A percentile compares a stretch with the other conserved stretches of the same genome.
These are phyloP conservation scores for Trypanosoma boissoni DNA, from an alignment of 208 protist genomes.

Conservation along the genomic window DNA sequence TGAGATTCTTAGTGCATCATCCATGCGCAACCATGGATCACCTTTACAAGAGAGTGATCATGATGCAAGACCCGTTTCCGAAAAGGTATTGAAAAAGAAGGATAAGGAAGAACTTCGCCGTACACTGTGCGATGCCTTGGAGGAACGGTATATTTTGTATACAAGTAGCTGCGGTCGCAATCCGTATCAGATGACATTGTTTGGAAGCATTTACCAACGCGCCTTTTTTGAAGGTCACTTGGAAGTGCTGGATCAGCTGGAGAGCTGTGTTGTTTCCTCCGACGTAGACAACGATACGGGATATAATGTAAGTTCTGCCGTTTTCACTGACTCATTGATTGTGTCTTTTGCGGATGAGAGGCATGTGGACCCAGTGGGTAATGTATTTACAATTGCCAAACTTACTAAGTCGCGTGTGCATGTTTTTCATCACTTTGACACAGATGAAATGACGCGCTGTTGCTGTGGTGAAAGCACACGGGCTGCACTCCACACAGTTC, in stretches of 20 bases:
- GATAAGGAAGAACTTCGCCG: slow-evolving; percentile 28
- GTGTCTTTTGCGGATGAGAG: too few relatives aligned
- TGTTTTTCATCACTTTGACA: slow-evolving; percentile 79
- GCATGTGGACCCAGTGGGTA: not conserved
- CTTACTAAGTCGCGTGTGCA: slow-evolving; percentile 28
- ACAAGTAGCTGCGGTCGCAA: slow-evolving; percentile 43
- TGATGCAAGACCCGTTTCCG: not conserved
- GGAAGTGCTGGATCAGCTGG: slow-evolving; percentile 66
- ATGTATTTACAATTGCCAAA: not conserved
- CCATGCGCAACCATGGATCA: not conserved
- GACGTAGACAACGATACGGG: slow-evolving; percentile 22
- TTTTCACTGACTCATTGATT: too few relatives aligned
- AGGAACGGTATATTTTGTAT: slow-evolving; percentile 82
- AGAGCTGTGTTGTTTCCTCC: slow-evolving; percentile 62
- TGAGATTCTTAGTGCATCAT: slow-evolving; percentile 12
- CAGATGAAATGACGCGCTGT: slow-evolving; percentile 40
- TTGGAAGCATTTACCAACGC: slow-evolving; percentile 65
- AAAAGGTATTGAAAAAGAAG: slow-evolving; percentile 10
- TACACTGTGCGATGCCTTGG: slow-evolving; percentile 59
- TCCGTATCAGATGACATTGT: slow-evolving; percentile 67
- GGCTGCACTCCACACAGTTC: slow-evolving; percentile 43
- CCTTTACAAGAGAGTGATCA: not conserved
- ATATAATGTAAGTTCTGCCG: too few relatives aligned
- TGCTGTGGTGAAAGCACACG: slow-evolving; percentile 49
- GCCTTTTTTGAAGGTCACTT: slow-evolving; percentile 56